These are phyloP conservation scores for Corniculantispora saksenae DNA, from an alignment of 2,329 filamentous ascomycete species.

Conservation along the genomic window DNA sequence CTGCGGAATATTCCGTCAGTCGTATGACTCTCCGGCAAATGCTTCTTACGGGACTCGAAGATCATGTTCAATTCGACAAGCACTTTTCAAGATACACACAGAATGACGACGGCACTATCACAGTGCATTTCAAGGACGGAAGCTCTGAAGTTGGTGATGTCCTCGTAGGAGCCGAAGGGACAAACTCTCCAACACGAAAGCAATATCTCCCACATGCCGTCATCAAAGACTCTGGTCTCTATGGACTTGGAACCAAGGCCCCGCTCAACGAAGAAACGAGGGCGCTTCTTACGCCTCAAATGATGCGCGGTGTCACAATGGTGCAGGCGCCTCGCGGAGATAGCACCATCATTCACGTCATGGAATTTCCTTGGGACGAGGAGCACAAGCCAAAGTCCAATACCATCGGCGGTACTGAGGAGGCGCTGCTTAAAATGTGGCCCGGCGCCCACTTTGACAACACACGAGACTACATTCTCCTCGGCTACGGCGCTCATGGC, in stretches of 20 bases:
- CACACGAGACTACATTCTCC: constrained; percentile 21
- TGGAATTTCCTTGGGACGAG: constrained; percentile 23
- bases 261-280: constrained; percentile 20
- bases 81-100: constrained; percentile 19
- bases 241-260: constrained; percentile 21
- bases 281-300: constrained; percentile 13
- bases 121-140: constrained; percentile 22
- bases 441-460: constrained; percentile 22
- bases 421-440: constrained; percentile 16
- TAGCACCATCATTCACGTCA: constrained; percentile 22
- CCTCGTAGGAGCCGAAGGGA: constrained; percentile 25
- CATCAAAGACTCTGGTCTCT: constrained; percentile 20
- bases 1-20: constrained; percentile 24
- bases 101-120: constrained; percentile 21
- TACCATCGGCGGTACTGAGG: constrained; percentile 18
- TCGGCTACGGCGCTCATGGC: constrained; percentile 18
- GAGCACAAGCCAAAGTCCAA: constrained; percentile 6
- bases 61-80: constrained; percentile 21
- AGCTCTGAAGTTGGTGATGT: constrained; percentile 16
- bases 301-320: constrained; percentile 22
- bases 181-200: constrained; percentile 19
- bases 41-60: constrained; percentile 23
- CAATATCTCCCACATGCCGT: constrained; percentile 22
- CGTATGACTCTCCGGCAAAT: constrained; percentile 23
- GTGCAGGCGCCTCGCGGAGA: constrained; percentile 18